These are phyloP conservation scores for Mycogone perniciosa DNA, from an alignment of 2,329 filamentous ascomycete species.

Conservation along the genomic window DNA sequence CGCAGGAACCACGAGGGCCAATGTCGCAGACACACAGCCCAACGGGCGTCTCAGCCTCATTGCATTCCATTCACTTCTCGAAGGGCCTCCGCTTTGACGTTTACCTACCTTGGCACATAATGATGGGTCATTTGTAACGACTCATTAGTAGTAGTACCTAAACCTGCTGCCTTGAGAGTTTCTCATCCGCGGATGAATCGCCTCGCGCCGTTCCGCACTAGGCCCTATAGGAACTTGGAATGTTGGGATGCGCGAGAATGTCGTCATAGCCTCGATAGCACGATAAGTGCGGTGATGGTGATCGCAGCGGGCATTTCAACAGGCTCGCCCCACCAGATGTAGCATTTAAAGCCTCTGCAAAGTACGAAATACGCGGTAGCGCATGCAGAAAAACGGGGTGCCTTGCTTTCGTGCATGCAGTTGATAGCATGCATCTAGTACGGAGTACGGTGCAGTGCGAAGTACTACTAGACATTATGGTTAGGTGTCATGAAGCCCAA, in stretches of 20 bases:
- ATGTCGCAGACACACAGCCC: not conserved
- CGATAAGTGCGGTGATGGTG: no score
- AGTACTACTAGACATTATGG: not conserved
- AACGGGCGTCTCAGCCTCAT: conserved; percentile 10
- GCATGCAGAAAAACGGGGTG: not conserved
- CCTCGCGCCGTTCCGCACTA: conserved; percentile 10
- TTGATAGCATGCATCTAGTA: no score
- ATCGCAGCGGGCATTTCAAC: not conserved
- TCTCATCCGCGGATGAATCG: not conserved
- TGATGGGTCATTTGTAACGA: not conserved
- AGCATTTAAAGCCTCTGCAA: not conserved
- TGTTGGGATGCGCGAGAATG: conserved; percentile 4
- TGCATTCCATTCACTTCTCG: not conserved
- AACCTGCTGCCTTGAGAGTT: not conserved
- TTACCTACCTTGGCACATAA: not conserved
- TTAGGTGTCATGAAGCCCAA: conserved; percentile 2
- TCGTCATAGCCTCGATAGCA: conserved; percentile 2
- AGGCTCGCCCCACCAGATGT: not conserved
- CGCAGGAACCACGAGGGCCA: conserved; percentile 12
- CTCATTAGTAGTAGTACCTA: no score
- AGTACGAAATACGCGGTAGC: not conserved
- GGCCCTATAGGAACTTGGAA: not conserved
- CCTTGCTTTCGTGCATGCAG: no score
- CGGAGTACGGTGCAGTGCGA: not conserved
- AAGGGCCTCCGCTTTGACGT: not conserved